These are phyloP conservation scores for Fagopyrum tataricum DNA, from an alignment of 148 eudicot species.

Conservation along the genomic window DNA sequence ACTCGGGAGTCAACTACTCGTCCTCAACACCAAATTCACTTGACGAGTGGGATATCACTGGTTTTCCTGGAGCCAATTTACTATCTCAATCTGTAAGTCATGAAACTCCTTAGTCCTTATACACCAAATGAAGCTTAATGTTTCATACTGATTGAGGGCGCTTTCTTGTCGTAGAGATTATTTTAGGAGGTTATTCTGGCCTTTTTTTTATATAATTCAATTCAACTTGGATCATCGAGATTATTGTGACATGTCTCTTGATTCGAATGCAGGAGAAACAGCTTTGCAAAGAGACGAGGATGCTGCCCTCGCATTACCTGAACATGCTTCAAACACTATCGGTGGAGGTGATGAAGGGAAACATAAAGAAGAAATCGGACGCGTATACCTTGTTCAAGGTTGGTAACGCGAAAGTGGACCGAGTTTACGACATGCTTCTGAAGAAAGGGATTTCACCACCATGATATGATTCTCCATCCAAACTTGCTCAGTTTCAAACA, in stretches of 20 bases:
- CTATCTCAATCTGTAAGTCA: conserved; percentile 75
- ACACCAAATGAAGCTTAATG: too few species aligned
- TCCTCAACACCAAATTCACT: conserved; percentile 33
- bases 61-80: conserved; percentile 74
- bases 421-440: conserved; percentile 79
- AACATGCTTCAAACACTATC: conserved; percentile 65
- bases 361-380: conserved; percentile 57
- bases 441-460: conserved; percentile 61
- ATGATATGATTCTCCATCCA: conserved; percentile 14
- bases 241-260: background rate
- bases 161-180: too few species aligned
- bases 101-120: too few species aligned
- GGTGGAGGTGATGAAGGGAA: conserved; percentile 58
- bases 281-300: conserved; percentile 70
- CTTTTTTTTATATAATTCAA: too few species aligned
- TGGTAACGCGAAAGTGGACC: conserved; percentile 76
- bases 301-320: conserved; percentile 90
- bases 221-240: too few species aligned
- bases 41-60: conserved; percentile 74
- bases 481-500: background rate
- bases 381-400: conserved; percentile 63
- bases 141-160: too few species aligned
- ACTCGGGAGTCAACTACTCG: conserved; percentile 37
- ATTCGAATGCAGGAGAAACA: conserved; percentile 50
- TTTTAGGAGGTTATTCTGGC: too few species aligned